Evolutionary conservation across 306 rosid species (phyloP).

Genomic region (Glycine tomentella): DNA sequence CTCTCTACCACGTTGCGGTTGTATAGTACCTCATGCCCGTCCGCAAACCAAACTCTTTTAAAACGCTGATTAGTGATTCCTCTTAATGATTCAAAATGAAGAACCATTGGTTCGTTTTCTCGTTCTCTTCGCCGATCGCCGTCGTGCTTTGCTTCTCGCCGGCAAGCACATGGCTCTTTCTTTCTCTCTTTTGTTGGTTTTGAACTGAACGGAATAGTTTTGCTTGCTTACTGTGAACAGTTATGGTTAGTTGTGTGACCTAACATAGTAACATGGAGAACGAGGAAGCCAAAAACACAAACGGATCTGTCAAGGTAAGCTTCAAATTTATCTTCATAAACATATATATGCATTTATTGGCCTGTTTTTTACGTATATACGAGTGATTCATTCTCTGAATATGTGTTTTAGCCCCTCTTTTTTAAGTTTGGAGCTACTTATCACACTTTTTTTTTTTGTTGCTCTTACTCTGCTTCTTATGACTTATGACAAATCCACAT

Average conservation of each 20-base stretch:
- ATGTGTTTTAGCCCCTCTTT: not conserved
- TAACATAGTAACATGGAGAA: not conserved
- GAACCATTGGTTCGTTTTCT: not conserved
- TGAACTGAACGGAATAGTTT: not conserved
- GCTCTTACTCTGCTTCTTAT: not conserved
- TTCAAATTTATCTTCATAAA: slow-evolving; percentile 20
- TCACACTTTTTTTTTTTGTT: slow-evolving; percentile 3
- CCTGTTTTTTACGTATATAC: not conserved
- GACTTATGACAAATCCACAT: not conserved
- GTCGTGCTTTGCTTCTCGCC: not conserved
- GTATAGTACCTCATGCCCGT: slow-evolving; percentile 17
- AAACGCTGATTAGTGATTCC: slow-evolving; percentile 6
- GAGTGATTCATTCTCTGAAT: not conserved
- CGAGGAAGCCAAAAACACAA: not conserved
- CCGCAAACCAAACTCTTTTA: not conserved
- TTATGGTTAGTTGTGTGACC: not conserved
- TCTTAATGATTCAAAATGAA: not conserved
- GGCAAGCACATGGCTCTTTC: not conserved
- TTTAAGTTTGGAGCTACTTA: not conserved
- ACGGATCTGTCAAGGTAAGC: slow-evolving; percentile 41
- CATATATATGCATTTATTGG: slow-evolving; percentile 3
- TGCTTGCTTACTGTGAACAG: slow-evolving; percentile 40
- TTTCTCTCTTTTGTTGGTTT: not conserved
- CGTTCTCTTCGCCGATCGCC: slow-evolving; percentile 42
- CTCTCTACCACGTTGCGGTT: slow-evolving; percentile 46